Base-by-base conservation (phyloP, 192 early-diverging fungal species). In the Entomortierella beljakovae region DNA sequence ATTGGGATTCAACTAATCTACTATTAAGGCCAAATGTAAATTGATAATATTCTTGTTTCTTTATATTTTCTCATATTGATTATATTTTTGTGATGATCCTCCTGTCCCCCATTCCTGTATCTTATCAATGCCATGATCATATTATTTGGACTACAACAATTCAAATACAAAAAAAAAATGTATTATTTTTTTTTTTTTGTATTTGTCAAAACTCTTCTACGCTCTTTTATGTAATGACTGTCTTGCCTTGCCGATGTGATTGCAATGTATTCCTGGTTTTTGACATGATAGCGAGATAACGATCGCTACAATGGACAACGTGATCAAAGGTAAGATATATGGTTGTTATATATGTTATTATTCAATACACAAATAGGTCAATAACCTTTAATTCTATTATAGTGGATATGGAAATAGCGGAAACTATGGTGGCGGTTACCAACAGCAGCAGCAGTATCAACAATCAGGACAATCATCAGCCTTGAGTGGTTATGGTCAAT, bases 291-390 rank as follows among this genome's bases (percentile, higher is more conserved):
- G 75, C 75, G 75, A n/a, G 75, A 79, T 40, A 69, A 69, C 67
- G 75, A 79, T 34, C 75, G 75, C 46, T 79, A 70, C 40, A 68
- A 68, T 13, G 61, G 62, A 40, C 64, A 65, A 29, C 74, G 75
- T 31, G 75, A 79, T 0, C 75, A 79, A 58, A 68, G 75, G 75
- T 79, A 70, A 69, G 55, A 18, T 38, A 32, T 2, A 16, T 20
- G n/a, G 11, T 1, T 33, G 3, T 42, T 52, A 9, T 22, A 7
- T 42, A 15, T 57, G 6, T 22, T 20, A 35, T 53, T 1, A 6
- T 5, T 40, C 46, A 7, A 23, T 25, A 0, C 25, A 0, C 16
- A 25, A 18, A 2, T 34, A 8, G 35, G 28, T 32, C 20, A 23
- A 31, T 25, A 20, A 10, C n/a, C 25, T 48, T 56, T 37, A 1